phyloP scores from a whole-genome alignment of 2,329 filamentous ascomycete genomes.

The Epichloe bromicola region DNA sequence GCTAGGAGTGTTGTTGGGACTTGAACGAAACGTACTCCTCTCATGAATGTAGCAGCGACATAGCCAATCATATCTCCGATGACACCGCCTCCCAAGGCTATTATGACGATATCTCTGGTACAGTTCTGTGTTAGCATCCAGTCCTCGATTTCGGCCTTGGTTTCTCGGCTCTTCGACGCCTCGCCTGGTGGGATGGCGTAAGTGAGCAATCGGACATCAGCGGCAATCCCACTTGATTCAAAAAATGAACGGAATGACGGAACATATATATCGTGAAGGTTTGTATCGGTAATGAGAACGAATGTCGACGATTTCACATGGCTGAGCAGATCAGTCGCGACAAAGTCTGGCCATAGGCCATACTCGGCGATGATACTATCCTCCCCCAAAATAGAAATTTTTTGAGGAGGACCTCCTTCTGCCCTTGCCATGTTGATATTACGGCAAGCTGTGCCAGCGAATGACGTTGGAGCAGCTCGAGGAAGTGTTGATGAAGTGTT shows the following conservation, averaged over 20 bases:
- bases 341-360: conserved; percentile 73
- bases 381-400: conserved; percentile 73
- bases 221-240: conserved; percentile 14
- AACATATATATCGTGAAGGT: conserved; percentile 69
- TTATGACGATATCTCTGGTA: conserved; percentile 85
- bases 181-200: conserved; percentile 86
- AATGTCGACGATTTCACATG: conserved; percentile 80
- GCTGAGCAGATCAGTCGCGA: conserved; percentile 66
- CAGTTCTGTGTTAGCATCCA: conserved; percentile 92
- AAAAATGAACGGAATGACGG: conserved; percentile 50
- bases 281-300: conserved; percentile 92
- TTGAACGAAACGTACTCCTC: conserved; percentile 89
- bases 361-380: conserved; percentile 89
- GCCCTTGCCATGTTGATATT: conserved; percentile 14
- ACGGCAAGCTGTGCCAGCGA: not conserved
- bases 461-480: not conserved
- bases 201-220: conserved; percentile 57
- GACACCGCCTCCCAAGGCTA: conserved; percentile 88
- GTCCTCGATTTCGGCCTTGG: conserved; percentile 91
- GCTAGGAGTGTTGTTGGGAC: conserved; percentile 88
- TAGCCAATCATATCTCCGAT: conserved; percentile 98
- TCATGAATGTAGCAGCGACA: conserved; percentile 96
- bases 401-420: conserved; percentile 28
- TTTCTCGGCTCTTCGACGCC: conserved; percentile 82
- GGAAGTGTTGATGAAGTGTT: not conserved